Percentiles rank a stretch among this genome's conserved stretches.
These are phyloP conservation scores for Lactarius hatsudake DNA, from an alignment of 768 basidiomycete species.

Conservation along the genomic window DNA sequence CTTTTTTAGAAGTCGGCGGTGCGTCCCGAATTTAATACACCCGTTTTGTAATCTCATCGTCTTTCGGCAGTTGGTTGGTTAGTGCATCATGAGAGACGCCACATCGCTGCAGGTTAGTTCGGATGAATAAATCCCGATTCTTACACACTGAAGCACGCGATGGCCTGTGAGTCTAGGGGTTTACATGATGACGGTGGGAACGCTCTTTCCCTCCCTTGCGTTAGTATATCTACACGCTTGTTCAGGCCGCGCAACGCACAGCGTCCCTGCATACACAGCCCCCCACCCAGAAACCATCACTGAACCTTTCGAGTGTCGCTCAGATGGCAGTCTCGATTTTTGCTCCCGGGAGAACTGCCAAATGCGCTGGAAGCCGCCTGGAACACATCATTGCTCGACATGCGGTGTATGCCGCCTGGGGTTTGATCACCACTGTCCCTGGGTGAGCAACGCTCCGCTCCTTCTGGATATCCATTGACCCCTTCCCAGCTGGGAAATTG, in stretches of 20 bases:
- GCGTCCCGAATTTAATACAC: slow-evolving; percentile 1
- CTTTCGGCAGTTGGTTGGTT: slow-evolving; percentile 25
- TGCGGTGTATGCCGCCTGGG: slow-evolving; percentile 30
- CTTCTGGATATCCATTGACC: background rate
- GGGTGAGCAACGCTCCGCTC: slow-evolving; percentile 17
- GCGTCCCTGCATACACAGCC: slow-evolving; percentile 31
- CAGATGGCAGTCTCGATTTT: slow-evolving; percentile 25
- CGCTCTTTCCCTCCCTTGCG: slow-evolving; percentile 19
- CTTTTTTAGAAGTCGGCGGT: slow-evolving; percentile 26
- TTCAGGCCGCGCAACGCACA: slow-evolving; percentile 25
- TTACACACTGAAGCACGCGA: background rate
- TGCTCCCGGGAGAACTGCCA: slow-evolving; percentile 26
- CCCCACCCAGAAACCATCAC: slow-evolving; percentile 29
- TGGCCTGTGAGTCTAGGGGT: slow-evolving; percentile 1
- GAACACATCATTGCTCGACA: slow-evolving; percentile 29
- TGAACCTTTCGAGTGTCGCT: slow-evolving; percentile 28
- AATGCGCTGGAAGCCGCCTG: slow-evolving; percentile 29
- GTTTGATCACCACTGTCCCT: slow-evolving; percentile 31
- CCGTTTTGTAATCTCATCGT: background rate
- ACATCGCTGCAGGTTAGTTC: slow-evolving; percentile 17
- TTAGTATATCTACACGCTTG: slow-evolving; percentile 22
- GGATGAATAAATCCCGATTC: background rate
- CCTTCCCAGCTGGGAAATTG: slow-evolving; percentile 28
- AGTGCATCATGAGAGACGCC: slow-evolving; percentile 11
- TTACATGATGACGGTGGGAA: slow-evolving; percentile 15